Percentiles rank a stretch among this genome's conserved stretches.
Evolutionary conservation across 2,329 filamentous ascomycete genomes (phyloP).

Genomic region (Pseudogymnoascus sp.): DNA sequence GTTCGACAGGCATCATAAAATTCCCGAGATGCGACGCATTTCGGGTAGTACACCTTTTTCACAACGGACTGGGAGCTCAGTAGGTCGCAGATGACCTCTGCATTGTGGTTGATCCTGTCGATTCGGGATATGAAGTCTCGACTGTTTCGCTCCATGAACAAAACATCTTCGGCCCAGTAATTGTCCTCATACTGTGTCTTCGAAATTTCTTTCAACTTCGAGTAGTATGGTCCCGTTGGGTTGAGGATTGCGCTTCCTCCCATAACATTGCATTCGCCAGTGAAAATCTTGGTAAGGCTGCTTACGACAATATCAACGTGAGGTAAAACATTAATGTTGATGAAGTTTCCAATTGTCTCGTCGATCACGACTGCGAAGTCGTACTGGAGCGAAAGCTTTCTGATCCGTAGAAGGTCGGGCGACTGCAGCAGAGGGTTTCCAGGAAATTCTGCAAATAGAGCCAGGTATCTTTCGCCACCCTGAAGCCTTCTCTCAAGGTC

Average conservation of each 20-base stretch:
- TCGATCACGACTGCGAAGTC: conserved; percentile 88
- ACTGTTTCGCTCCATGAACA: conserved; percentile 95
- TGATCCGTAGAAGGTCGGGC: conserved; percentile 77
- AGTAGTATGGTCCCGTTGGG: conserved; percentile 61
- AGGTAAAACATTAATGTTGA: conserved; percentile 88
- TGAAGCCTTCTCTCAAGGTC: conserved; percentile 67
- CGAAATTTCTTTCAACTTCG: conserved; percentile 57
- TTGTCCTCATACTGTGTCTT: conserved; percentile 69
- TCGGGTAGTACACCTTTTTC: conserved; percentile 80
- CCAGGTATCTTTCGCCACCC: conserved; percentile 67
- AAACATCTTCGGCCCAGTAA: conserved; percentile 87
- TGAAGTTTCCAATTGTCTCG: conserved; percentile 93
- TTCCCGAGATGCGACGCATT: conserved; percentile 57
- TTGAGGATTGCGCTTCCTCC: conserved; percentile 66
- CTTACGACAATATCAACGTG: conserved; percentile 88
- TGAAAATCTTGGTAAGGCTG: conserved; percentile 94
- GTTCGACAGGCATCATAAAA: conserved; percentile 75
- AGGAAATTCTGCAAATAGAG: conserved; percentile 90
- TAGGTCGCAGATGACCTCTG: conserved; percentile 71
- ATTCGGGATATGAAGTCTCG: conserved; percentile 81
- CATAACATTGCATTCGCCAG: conserved; percentile 97
- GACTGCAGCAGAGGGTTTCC: conserved; percentile 83
- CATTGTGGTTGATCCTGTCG: conserved; percentile 74
- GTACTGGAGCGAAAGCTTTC: conserved; percentile 68
- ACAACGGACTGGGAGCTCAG: conserved; percentile 54